Conservation (phyloP, 75 land plant species). For the Selaginella moellendorffii region DNA sequence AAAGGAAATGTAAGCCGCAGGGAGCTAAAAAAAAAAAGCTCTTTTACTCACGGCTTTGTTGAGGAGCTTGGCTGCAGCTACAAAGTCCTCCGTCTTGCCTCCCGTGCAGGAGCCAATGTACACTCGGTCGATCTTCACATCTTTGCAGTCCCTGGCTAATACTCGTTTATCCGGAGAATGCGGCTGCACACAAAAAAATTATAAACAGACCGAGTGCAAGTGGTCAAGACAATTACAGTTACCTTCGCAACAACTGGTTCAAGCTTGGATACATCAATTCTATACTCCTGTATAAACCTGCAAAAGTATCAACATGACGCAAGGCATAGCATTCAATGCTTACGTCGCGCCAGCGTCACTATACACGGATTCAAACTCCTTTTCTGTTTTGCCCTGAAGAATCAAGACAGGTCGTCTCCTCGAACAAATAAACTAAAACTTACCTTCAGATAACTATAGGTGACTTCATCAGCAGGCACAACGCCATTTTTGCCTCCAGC, state of each 20-base stretch:
- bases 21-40: not conserved
- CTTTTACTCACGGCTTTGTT: slow-evolving; percentile 37
- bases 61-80: slow-evolving; percentile 74
- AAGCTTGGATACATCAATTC: slow-evolving; percentile 77
- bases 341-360: slow-evolving; percentile 77
- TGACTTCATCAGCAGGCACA: slow-evolving; percentile 68
- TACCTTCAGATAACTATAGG: slow-evolving; percentile 59
- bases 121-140: slow-evolving; percentile 85
- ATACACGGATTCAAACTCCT: slow-evolving; percentile 44
- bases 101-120: slow-evolving; percentile 98
- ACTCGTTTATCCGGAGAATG: slow-evolving; percentile 98
- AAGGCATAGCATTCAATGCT: not conserved
- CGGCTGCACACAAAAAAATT: slow-evolving; percentile 42
- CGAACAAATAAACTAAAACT: not conserved
- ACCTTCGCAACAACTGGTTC: slow-evolving; percentile 96
- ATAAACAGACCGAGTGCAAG: not conserved
- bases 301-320: not conserved
- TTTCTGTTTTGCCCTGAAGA: slow-evolving; percentile 50
- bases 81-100: slow-evolving; percentile 89
- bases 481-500: slow-evolving; percentile 97
- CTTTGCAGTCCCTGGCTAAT: slow-evolving; percentile 81
- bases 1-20: not conserved
- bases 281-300: slow-evolving; percentile 51
- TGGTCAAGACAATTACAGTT: not conserved
- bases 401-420: no score